Evolutionary conservation across 306 rosid genomes (phyloP).

Genomic region (Cicer pinnatifidum): DNA sequence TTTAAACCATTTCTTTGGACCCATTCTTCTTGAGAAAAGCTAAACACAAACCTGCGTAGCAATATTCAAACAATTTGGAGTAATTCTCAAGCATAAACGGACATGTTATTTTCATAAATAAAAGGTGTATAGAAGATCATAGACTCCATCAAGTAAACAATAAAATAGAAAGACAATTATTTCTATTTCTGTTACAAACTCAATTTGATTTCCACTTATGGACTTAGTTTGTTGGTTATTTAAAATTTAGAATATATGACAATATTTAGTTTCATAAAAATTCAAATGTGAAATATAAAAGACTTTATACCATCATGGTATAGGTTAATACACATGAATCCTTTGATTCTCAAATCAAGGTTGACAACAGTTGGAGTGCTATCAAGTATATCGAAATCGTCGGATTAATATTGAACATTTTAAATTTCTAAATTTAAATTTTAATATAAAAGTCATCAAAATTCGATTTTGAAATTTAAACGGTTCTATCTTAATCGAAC

Average conservation of each 20-base stretch:
- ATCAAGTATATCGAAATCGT: too few species aligned
- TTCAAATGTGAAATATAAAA: neutral
- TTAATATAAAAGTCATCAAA: too few species aligned
- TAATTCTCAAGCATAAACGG: constrained; percentile 13
- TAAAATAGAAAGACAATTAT: neutral
- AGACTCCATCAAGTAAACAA: neutral
- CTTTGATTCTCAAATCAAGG: too few species aligned
- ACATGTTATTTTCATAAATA: neutral
- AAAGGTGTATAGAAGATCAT: neutral
- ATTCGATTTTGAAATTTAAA: too few species aligned
- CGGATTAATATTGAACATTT: too few species aligned
- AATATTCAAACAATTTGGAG: constrained; percentile 7
- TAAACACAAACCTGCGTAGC: constrained; percentile 40
- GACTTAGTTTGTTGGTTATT: neutral
- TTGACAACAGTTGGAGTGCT: too few species aligned
- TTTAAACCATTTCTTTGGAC: constrained; percentile 60
- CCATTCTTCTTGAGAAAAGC: constrained; percentile 51
- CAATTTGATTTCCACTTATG: neutral
- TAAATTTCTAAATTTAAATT: too few species aligned
- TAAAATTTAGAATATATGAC: neutral
- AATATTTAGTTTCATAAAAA: neutral
- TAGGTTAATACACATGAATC: too few species aligned
- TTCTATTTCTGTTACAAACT: constrained; percentile 22
- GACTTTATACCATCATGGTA: neutral
- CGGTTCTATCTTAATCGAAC: too few species aligned